Evolutionary conservation across 305 asterid species (phyloP), one percentile per base, ranked within the genome.

Genomic region (Fraxinus velutina): DNA sequence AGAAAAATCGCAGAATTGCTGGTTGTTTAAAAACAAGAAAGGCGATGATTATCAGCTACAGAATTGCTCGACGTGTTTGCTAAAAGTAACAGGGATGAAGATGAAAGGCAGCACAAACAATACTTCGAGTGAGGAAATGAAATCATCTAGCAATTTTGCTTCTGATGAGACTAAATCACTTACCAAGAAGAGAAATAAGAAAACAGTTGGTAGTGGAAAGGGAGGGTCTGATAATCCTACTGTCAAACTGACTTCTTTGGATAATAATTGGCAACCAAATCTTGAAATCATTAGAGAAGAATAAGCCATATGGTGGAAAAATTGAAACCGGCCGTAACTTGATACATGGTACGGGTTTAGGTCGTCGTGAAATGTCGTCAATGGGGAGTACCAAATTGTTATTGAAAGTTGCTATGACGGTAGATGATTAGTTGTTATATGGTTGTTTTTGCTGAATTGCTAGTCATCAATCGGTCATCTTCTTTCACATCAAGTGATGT

Each of bases 1-100:
- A 15, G 81, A 57, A 22, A 17, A 17, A 44, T 76, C 79, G 24
- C 81, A 90, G 2, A 32, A 29, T 39, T 88, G 92, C 75, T 89
- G 90, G 87, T 68, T 84, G 85, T 82, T 88, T 42, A 79, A 79
- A 78, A 79, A 32, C 76, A 66, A 66, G 44, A 34, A 68, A 0
- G 36, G 5, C 19, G 73, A 29, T 29, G 39, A 50, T n/a, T 4
- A 68, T 27, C 39, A 4, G 74, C 4, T 27, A 22, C 7, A 27
- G 73, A 12, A 66, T 66, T 66, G 73, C 73, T 66, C 73, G 36
- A 66, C 73, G 19, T 66, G 36, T 66, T 66, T 66, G 73, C 36
- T 27, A 9, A 64, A 4, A 21, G 73, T 64, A 30, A 66, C 12
- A 12, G 73, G 73, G 73, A 66, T 64, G 12, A 66, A 66, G 73